Conservation (phyloP, 106 monocot genomes). For the Dendrobium huoshanense region DNA sequence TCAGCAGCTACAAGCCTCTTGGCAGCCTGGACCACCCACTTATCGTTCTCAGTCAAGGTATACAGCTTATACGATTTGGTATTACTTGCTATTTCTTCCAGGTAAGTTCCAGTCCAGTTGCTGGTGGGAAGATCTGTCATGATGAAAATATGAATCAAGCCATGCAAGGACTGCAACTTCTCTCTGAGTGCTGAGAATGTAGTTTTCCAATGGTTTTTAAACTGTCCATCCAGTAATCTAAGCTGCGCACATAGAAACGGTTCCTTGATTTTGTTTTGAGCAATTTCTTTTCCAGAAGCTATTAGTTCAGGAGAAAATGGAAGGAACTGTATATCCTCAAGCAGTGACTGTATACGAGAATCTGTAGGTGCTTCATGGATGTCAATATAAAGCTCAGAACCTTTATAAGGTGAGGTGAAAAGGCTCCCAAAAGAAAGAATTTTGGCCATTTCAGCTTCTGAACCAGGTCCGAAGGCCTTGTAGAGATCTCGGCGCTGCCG, state of each 20-base stretch:
- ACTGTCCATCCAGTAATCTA: conserved; percentile 89
- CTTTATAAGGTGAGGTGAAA: conserved; percentile 67
- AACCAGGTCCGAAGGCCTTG: conserved; percentile 64
- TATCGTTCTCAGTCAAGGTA: conserved; percentile 50
- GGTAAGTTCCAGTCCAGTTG: conserved; percentile 79
- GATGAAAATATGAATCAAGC: conserved; percentile 63
- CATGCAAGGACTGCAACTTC: conserved; percentile 44
- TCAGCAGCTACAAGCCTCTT: conserved; percentile 51
- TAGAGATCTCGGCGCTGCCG: conserved; percentile 68
- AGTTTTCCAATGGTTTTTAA: conserved; percentile 86
- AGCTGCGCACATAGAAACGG: conserved; percentile 92
- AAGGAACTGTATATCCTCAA: conserved; percentile 52
- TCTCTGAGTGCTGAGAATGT: conserved; percentile 65
- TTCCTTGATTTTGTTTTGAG: conserved; percentile 41
- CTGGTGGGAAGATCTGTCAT: conserved; percentile 81
- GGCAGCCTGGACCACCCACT: conserved; percentile 40
- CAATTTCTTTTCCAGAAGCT: conserved; percentile 57
- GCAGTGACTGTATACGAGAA: conserved; percentile 33
- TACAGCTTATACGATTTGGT: conserved; percentile 38
- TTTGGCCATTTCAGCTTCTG: conserved; percentile 37
- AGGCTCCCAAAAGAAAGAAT: conserved; percentile 81
- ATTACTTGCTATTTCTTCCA: conserved; percentile 43
- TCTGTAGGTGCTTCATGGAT: conserved; percentile 57
- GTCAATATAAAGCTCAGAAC: conserved; percentile 73
- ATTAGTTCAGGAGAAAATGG: conserved; percentile 72